phyloP scores from a whole-genome alignment of 2,329 filamentous ascomycete species.

The Elsinoe perseae region DNA sequence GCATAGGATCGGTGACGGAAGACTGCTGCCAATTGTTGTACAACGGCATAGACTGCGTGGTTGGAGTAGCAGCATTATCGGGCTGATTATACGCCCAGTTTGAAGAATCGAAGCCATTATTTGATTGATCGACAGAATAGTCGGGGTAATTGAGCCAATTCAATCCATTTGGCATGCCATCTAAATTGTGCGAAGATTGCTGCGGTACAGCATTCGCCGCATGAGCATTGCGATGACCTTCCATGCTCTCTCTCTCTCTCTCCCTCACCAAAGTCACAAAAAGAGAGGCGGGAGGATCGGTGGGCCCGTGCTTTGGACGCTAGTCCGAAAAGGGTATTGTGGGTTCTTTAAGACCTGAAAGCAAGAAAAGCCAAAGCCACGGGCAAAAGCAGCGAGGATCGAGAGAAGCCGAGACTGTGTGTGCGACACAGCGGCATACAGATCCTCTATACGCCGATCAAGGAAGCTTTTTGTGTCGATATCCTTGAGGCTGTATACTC shows the following conservation, averaged over 20 bases:
- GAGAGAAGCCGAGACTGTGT: neutral
- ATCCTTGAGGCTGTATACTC: neutral
- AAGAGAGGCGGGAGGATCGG: neutral
- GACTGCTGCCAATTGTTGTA: constrained; percentile 20
- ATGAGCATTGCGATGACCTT: constrained; percentile 12
- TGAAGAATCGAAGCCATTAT: constrained; percentile 16
- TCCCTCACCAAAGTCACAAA: constrained; percentile 9
- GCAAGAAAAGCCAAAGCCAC: neutral
- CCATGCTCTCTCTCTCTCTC: constrained; percentile 8
- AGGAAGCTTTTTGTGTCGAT: neutral
- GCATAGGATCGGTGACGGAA: constrained; percentile 15
- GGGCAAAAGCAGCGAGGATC: neutral
- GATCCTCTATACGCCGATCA: neutral
- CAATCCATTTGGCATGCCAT: constrained; percentile 23
- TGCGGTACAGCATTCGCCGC: constrained; percentile 17
- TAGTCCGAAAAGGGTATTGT: constrained; percentile 16
- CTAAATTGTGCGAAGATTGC: constrained; percentile 24
- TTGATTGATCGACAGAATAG: constrained; percentile 13
- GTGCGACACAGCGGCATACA: neutral
- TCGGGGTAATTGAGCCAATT: constrained; percentile 11
- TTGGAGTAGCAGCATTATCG: constrained; percentile 14
- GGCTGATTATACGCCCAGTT: constrained; percentile 17
- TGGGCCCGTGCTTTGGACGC: constrained; percentile 16
- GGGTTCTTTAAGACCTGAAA: neutral
- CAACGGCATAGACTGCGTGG: constrained; percentile 17